phyloP scores from a whole-genome alignment of 208 protist species.

The Lotmaria passim region DNA sequence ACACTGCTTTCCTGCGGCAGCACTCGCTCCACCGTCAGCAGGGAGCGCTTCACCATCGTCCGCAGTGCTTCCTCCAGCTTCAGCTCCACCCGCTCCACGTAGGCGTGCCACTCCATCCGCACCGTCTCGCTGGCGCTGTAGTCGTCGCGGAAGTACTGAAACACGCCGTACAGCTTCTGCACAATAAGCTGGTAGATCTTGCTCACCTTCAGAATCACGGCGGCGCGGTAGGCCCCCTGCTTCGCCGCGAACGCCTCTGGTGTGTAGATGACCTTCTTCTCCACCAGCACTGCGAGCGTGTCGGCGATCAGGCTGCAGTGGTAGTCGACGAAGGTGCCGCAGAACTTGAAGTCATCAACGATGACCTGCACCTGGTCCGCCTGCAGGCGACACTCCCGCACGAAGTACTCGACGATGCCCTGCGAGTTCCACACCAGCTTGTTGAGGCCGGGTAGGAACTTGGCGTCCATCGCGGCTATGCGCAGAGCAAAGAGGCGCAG shows the following conservation, averaged over 20 bases:
- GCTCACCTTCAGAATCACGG: slow-evolving; percentile 77
- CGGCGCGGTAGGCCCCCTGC: slow-evolving; percentile 83
- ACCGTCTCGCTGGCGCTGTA: slow-evolving; percentile 76
- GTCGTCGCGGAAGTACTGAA: slow-evolving; percentile 94
- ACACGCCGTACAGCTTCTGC: slow-evolving; percentile 77
- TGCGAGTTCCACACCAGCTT: slow-evolving; percentile 96
- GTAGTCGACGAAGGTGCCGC: slow-evolving; percentile 83
- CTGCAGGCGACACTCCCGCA: slow-evolving; percentile 91
- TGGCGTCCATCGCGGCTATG: slow-evolving; percentile 91
- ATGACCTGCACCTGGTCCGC: slow-evolving; percentile 85
- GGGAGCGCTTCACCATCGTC: slow-evolving; percentile 94
- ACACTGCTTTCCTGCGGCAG: slow-evolving; percentile 93
- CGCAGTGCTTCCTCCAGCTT: slow-evolving; percentile 95
- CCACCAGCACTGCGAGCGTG: slow-evolving; percentile 93
- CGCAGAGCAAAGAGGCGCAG: slow-evolving; percentile 94
- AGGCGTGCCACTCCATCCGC: slow-evolving; percentile 92
- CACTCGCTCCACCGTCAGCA: slow-evolving; percentile 89
- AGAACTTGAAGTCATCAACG: slow-evolving; percentile 95
- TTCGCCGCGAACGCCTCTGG: slow-evolving; percentile 85
- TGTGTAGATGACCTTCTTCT: slow-evolving; percentile 95
- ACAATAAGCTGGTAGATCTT: slow-evolving; percentile 87
- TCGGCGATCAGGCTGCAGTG: slow-evolving; percentile 92
- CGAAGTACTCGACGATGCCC: slow-evolving; percentile 96
- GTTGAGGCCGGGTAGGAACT: slow-evolving; percentile 92
- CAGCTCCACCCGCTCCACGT: slow-evolving; percentile 93